Percentiles rank a stretch among this genome's conserved stretches.
These are phyloP conservation scores for Leccinellum albellum DNA, from an alignment of 768 basidiomycete genomes.

Conservation along the genomic window DNA sequence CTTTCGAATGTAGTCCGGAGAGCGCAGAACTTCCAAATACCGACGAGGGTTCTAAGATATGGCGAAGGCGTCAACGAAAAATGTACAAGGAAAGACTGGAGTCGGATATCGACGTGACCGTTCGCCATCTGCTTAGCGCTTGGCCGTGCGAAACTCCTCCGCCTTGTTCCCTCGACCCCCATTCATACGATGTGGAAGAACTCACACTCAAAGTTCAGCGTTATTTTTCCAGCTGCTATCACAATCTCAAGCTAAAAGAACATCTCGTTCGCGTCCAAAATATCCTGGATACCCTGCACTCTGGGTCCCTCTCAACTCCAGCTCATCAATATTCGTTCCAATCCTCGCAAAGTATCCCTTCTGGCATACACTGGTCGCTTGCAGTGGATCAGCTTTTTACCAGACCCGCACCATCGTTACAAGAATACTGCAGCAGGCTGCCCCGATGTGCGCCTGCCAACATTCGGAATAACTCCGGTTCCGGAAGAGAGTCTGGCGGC, in stretches of 20 bases:
- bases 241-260: constrained; percentile 12
- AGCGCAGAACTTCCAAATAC: not conserved
- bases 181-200: constrained; percentile 1
- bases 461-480: not conserved
- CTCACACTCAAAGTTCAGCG: not conserved
- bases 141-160: constrained; percentile 23
- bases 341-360: not conserved
- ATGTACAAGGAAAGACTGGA: constrained; percentile 5
- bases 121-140: not conserved
- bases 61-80: constrained; percentile 4
- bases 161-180: not conserved
- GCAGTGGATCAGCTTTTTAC: not conserved
- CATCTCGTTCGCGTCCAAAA: constrained; percentile 8
- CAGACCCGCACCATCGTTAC: not conserved
- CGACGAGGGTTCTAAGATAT: not conserved
- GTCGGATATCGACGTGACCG: constrained; percentile 2
- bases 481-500: not conserved
- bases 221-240: constrained; percentile 17
- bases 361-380: not conserved
- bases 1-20: constrained; percentile 17
- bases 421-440: not conserved
- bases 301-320: not conserved
- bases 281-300: not conserved
- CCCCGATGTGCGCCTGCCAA: not conserved
- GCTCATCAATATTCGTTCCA: not conserved